A percentile compares a stretch with the other conserved stretches of the same genome.
Evolutionary conservation across 768 basidiomycete species (phyloP).

Genomic region (Sporobolomyces roseus): DNA sequence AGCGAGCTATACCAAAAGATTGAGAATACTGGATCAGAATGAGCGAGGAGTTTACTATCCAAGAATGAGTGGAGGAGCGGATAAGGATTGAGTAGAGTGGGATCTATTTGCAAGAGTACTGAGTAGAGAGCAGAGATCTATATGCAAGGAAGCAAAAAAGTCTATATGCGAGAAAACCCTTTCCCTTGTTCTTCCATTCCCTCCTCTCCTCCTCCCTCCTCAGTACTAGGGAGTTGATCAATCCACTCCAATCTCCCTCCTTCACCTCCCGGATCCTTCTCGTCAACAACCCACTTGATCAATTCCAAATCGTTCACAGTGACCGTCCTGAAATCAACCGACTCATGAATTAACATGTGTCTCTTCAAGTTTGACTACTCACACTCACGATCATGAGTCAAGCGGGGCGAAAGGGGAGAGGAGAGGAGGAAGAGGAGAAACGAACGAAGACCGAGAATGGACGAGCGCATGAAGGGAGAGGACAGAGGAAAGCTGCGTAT

Average conservation of each 20-base stretch:
- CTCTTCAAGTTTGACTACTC: constrained; percentile 25
- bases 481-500: constrained; percentile 25
- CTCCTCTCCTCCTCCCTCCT: not conserved
- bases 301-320: constrained; percentile 34
- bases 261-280: constrained; percentile 13
- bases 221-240: not conserved
- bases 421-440: not conserved
- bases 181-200: too few relatives aligned
- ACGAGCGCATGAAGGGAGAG: constrained; percentile 21
- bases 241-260: constrained; percentile 38
- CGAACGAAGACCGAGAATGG: constrained; percentile 25
- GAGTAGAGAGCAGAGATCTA: too few relatives aligned
- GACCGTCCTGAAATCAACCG: constrained; percentile 31
- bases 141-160: too few relatives aligned
- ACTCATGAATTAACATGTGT: constrained; percentile 35
- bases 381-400: not conserved
- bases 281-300: constrained; percentile 30
- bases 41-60: too few relatives aligned
- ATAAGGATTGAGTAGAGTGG: too few relatives aligned
- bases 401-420: not conserved
- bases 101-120: too few relatives aligned
- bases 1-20: too few relatives aligned
- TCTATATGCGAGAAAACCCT: too few relatives aligned
- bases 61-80: too few relatives aligned
- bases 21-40: too few relatives aligned